These are phyloP conservation scores for Calocybe gambosa DNA, from an alignment of 1,284 basidiomycete species.

Conservation along the genomic window DNA sequence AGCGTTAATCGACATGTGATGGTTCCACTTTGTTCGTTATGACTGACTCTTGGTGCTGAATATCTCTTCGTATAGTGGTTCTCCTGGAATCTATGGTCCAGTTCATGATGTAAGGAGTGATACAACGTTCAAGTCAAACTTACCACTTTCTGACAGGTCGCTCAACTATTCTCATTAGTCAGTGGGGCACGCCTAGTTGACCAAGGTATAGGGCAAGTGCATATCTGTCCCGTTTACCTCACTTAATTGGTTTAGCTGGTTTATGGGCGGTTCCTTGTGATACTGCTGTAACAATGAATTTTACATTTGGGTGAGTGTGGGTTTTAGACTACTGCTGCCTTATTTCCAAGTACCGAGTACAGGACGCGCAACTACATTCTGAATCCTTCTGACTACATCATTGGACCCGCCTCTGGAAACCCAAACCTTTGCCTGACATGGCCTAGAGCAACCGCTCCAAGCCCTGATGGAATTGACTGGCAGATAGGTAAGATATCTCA, in stretches of 20 bases:
- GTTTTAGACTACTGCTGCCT: neutral
- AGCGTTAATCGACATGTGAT: slow-evolving; percentile 73
- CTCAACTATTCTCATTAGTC: slow-evolving; percentile 59
- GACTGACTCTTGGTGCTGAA: slow-evolving; percentile 1
- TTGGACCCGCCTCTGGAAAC: slow-evolving; percentile 63
- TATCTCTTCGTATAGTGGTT: slow-evolving; percentile 46
- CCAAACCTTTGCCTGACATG: slow-evolving; percentile 75
- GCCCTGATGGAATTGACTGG: slow-evolving; percentile 81
- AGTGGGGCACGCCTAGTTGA: slow-evolving; percentile 68
- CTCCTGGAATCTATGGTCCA: slow-evolving; percentile 76
- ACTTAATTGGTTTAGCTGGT: slow-evolving; percentile 37
- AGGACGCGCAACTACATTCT: slow-evolving; percentile 59
- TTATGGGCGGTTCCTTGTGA: slow-evolving; percentile 83
- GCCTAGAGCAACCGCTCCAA: slow-evolving; percentile 66
- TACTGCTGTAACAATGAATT: slow-evolving; percentile 57
- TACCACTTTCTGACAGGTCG: slow-evolving; percentile 44
- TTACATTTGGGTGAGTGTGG: slow-evolving; percentile 65
- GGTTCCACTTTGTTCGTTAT: slow-evolving; percentile 11
- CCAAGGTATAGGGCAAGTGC: slow-evolving; percentile 30
- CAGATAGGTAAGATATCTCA: slow-evolving; percentile 53
- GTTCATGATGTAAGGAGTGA: slow-evolving; percentile 60
- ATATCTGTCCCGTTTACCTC: neutral
- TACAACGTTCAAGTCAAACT: neutral
- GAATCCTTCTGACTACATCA: slow-evolving; percentile 78
- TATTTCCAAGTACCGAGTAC: slow-evolving; percentile 1